Evolutionary conservation across 768 basidiomycete genomes (phyloP).

Genomic region (Filobasidium wieringae): DNA sequence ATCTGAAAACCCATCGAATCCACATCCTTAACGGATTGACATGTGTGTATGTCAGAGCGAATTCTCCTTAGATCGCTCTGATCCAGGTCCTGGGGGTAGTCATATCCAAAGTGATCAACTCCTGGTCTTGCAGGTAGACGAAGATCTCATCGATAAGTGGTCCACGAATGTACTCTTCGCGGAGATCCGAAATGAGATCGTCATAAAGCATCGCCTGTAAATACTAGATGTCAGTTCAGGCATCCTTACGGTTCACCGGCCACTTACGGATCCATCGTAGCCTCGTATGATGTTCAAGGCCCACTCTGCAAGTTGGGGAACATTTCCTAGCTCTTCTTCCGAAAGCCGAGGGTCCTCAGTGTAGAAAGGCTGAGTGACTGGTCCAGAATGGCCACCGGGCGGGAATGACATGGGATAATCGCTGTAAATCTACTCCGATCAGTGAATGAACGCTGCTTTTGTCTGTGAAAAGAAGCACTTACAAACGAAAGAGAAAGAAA

Average conservation of each 20-base stretch:
- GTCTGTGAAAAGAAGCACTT: too few species aligned
- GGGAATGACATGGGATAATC: not conserved
- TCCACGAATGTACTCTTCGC: not conserved
- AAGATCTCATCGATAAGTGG: not conserved
- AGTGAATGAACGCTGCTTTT: too few species aligned
- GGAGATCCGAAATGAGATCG: not conserved
- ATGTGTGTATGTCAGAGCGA: too few species aligned
- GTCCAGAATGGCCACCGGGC: not conserved
- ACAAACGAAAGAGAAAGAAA: too few species aligned
- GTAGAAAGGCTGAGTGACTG: not conserved
- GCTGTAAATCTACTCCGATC: too few species aligned
- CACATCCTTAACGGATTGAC: too few species aligned
- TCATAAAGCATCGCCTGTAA: not conserved
- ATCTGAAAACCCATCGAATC: too few species aligned
- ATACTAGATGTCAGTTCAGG: not conserved
- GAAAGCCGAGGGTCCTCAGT: not conserved
- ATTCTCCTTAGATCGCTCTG: too few species aligned
- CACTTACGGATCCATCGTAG: not conserved
- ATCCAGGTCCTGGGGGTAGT: not conserved
- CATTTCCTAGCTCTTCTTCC: not conserved
- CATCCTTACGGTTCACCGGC: not conserved
- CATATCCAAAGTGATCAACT: not conserved
- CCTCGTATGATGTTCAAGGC: not conserved
- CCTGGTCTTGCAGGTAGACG: not conserved
- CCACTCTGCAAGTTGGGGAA: not conserved